Evolutionary conservation across 805 yeast species (phyloP), one percentile per base, ranked within the genome.

Genomic region (Kluyveromyces starmeri): DNA sequence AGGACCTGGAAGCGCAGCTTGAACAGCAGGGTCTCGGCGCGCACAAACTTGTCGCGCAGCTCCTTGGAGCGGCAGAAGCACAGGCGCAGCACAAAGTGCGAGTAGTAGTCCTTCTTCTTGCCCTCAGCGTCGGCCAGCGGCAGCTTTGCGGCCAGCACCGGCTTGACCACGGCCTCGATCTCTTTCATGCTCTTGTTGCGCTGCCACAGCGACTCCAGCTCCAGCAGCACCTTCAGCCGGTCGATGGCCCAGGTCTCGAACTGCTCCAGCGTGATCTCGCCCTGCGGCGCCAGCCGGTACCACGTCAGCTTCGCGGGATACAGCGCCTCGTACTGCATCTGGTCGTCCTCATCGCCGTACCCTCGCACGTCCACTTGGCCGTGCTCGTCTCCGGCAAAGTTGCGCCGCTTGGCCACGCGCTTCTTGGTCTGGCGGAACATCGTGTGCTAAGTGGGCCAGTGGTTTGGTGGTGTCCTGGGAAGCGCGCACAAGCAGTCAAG

Each of bases 241-340:
- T 89, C 97, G 36, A 92, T 79, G 4, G 97, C 97, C 96, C 96
- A 92, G 4, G 70, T 68, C 60, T 92, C 98, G 58, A 92, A 92
- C 49, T 92, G 83, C 43, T 88, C 96, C 12, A 92, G 59, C 0
- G 96, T 84, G 48, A 92, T 78, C 58, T 92, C 97, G 10, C 78
- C 76, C 20, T 69, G 60, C 1, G 97, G 97, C 8, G 95, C 92
- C 5, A 63, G 43, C 17, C 65, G 71, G 59, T 92, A 92, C 49
- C 89, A 74, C 14, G 84, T 75, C 32, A 92, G 63, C 33, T 94
- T 67, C 23, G 73, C 63, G 8, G 75, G 70, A 52, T 79, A 76
- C 26, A 67, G 47, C 43, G 51, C 47, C 37, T 55, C 58, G 34
- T 58, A 54, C 41, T 56, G 61, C 22, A 50, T 49, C 35, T 46